Percentiles rank a stretch among this genome's conserved stretches.
Conservation (phyloP, 805 yeast species). For the Saccharomycopsis babjevae region DNA sequence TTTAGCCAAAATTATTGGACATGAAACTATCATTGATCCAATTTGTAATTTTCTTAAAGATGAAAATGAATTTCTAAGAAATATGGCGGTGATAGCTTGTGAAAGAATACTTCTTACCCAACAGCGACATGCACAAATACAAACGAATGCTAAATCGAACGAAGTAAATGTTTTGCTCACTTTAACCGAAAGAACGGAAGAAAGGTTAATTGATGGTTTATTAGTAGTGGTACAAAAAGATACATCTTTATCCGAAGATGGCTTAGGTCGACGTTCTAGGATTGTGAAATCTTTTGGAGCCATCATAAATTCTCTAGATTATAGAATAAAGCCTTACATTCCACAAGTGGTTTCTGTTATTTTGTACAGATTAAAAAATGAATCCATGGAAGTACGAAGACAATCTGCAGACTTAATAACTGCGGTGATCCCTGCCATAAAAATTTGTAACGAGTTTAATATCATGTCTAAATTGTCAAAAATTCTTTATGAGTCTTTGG, state of each 20-base stretch:
- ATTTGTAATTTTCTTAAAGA: conserved; percentile 59
- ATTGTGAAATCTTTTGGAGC: conserved; percentile 56
- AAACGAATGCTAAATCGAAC: conserved; percentile 24
- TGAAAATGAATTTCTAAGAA: conserved; percentile 69
- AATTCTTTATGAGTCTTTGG: conserved; percentile 79
- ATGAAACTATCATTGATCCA: conserved; percentile 45
- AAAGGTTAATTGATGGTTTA: conserved; percentile 67
- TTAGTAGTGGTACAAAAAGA: conserved; percentile 77
- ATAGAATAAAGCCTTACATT: conserved; percentile 58
- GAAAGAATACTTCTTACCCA: conserved; percentile 26
- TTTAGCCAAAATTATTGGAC: conserved; percentile 60
- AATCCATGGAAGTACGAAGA: conserved; percentile 61
- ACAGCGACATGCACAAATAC: not conserved
- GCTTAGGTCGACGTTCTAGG: conserved; percentile 19
- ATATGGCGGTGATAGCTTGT: conserved; percentile 67
- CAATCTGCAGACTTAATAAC: conserved; percentile 75
- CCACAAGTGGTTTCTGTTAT: conserved; percentile 63
- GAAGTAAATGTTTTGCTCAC: conserved; percentile 42
- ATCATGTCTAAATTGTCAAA: conserved; percentile 59
- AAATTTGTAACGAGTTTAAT: conserved; percentile 52
- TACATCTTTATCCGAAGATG: conserved; percentile 28
- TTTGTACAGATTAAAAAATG: conserved; percentile 62
- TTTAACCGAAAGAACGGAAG: conserved; percentile 50
- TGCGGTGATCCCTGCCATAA: conserved; percentile 55
- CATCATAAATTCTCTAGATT: conserved; percentile 50